A percentile compares a stretch with the other conserved stretches of the same genome.
Conservation (phyloP, 2,329 filamentous ascomycete species). For the Aureobasidium sp. region DNA sequence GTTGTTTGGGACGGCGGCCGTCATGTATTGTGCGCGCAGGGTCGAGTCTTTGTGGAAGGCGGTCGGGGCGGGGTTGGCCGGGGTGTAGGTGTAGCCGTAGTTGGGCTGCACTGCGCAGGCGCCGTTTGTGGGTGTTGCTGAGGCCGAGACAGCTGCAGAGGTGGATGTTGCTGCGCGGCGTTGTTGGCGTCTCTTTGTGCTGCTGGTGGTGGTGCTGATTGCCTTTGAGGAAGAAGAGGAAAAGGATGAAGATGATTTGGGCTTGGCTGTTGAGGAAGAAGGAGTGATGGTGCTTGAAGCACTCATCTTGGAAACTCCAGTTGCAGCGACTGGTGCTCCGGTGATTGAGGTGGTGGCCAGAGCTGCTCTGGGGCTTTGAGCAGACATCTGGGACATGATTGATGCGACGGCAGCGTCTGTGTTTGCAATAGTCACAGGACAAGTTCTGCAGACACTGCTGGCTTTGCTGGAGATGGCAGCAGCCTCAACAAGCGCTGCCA, state of each 20-base stretch:
- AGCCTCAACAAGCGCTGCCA: not conserved
- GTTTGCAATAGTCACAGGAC: constrained; percentile 4
- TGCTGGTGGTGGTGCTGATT: not conserved
- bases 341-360: constrained; percentile 17
- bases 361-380: constrained; percentile 15
- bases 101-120: not conserved
- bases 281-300: not conserved
- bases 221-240: not conserved
- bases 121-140: constrained; percentile 5
- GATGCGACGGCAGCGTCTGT: constrained; percentile 2
- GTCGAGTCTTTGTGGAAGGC: constrained; percentile 14
- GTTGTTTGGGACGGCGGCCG: constrained; percentile 22
- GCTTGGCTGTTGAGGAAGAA: not conserved
- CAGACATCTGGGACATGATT: constrained; percentile 4
- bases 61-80: constrained; percentile 10
- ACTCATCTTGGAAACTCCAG: constrained; percentile 18
- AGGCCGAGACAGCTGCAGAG: constrained; percentile 5
- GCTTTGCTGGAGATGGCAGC: constrained; percentile 7
- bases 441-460: constrained; percentile 5
- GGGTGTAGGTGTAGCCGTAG: constrained; percentile 7
- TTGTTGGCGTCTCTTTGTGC: constrained; percentile 3
- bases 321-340: constrained; percentile 18
- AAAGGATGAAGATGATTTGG: not conserved
- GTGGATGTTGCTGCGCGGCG: constrained; percentile 4
- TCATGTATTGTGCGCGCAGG: not conserved